Evolutionary conservation across 1,284 basidiomycete genomes (phyloP), one percentile per base, ranked within the genome.

Genomic region (Ganoderma leucocontextum): DNA sequence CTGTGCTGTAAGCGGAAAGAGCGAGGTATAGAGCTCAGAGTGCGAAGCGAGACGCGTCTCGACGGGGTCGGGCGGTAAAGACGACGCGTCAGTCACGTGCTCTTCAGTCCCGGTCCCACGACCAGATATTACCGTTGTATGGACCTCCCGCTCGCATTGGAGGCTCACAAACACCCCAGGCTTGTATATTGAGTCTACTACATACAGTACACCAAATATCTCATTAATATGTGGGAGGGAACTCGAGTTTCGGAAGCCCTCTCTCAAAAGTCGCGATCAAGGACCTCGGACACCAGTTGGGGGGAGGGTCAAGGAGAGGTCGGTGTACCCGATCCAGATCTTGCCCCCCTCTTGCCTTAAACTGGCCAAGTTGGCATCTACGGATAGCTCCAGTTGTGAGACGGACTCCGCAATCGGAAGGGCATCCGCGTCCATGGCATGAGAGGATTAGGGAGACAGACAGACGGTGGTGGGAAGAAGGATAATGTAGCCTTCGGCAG

Each of bases 271-370:
- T 47, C 44, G 44, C 44, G 44, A 47, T n/a, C 44, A 47, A 22
- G 44, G 44, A 47, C 44, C 44, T 22, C 44, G 44, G 44, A 47
- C 19, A 47, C 44, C 44, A 19, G n/a, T 47, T n/a, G 44, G 44
- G 44, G 44, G 44, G 44, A n/a, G 44, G 44, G 44, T 47, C 44
- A 47, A 47, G n/a, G n/a, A 47, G 44, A 47, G 44, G 44, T 47
- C 44, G 44, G 44, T 47, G 19, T 41, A 41, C 39, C 39, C 39
- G 39, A 41, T 41, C 10, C 39, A 17, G 29, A 29, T 29, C 29
- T 29, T 29, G 29, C 29, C 29, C 29, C 29, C 29, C 29, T 29
- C 29, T 29, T 29, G 29, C 29, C 29, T n/a, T n/a, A 29, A 29
- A 25, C 22, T 5, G 10, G 47, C 22, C 4, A 49, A 25, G 4